Conservation (phyloP, 2,329 filamentous ascomycete genomes). For the Gyromitra esculenta region DNA sequence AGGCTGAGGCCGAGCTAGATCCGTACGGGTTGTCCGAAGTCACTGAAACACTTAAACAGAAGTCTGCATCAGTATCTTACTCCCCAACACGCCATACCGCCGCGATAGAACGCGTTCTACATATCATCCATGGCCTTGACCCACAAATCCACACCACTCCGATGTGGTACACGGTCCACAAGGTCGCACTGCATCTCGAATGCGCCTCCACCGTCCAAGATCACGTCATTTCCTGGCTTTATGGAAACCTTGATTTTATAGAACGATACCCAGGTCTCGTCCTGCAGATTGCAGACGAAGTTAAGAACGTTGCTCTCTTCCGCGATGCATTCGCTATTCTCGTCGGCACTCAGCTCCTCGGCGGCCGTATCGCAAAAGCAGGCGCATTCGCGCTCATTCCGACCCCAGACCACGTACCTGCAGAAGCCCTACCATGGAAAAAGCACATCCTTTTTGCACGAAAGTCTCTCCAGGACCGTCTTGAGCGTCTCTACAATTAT, state of each 20-base stretch:
- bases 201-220: constrained; percentile 65
- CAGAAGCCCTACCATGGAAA: constrained; percentile 32
- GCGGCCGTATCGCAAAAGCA: not conserved
- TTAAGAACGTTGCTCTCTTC: constrained; percentile 60
- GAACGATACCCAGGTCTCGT: constrained; percentile 62
- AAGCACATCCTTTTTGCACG: constrained; percentile 31
- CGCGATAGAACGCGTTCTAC: constrained; percentile 71
- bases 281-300: constrained; percentile 67
- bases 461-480: constrained; percentile 31
- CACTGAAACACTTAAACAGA: not conserved
- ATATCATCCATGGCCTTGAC: constrained; percentile 67
- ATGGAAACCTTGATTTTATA: constrained; percentile 69
- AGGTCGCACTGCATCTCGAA: constrained; percentile 70
- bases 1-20: not conserved
- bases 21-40: not conserved
- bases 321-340: constrained; percentile 57
- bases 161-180: constrained; percentile 74
- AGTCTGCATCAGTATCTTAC: constrained; percentile 61
- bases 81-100: constrained; percentile 71
- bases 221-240: constrained; percentile 69
- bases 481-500: constrained; percentile 22
- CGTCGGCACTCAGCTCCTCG: constrained; percentile 35
- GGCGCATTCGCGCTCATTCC: not conserved
- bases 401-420: constrained; percentile 4
- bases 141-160: constrained; percentile 71